Conservation (phyloP, 73 alveolate species). For the Symbiodinium pilosum region DNA sequence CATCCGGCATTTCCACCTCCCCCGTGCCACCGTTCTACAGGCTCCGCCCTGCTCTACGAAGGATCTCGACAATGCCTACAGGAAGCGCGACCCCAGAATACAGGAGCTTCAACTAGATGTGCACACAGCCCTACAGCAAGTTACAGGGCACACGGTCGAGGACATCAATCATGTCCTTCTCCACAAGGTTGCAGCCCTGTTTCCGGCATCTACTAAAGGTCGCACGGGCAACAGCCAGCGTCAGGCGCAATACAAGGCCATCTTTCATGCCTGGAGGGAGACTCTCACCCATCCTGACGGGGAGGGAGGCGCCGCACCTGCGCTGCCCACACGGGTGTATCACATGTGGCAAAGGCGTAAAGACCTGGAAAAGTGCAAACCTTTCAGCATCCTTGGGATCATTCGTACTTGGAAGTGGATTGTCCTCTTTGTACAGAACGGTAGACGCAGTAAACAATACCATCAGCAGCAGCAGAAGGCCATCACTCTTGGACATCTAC, state of each 20-base stretch:
- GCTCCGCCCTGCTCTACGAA: neutral
- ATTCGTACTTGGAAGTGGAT: neutral
- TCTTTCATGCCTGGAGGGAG: neutral
- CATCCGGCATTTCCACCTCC: neutral
- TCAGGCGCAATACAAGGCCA: neutral
- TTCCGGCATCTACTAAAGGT: neutral
- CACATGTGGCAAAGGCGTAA: neutral
- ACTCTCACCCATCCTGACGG: neutral
- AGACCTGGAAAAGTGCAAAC: neutral
- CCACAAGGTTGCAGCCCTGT: neutral
- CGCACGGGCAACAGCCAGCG: neutral
- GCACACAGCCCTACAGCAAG: neutral
- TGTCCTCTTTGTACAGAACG: neutral
- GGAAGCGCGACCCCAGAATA: neutral
- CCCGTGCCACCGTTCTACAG: neutral
- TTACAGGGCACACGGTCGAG: neutral
- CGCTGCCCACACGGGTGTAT: neutral
- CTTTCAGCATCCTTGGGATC: neutral
- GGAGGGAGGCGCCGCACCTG: neutral
- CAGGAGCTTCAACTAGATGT: neutral
- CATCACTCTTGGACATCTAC: neutral
- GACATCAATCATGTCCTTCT: neutral
- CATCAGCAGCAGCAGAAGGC: neutral
- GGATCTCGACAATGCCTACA: neutral
- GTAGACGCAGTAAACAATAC: neutral